Evolutionary conservation across 345 rosid species (phyloP).

Genomic region (Citrus reticulata): DNA sequence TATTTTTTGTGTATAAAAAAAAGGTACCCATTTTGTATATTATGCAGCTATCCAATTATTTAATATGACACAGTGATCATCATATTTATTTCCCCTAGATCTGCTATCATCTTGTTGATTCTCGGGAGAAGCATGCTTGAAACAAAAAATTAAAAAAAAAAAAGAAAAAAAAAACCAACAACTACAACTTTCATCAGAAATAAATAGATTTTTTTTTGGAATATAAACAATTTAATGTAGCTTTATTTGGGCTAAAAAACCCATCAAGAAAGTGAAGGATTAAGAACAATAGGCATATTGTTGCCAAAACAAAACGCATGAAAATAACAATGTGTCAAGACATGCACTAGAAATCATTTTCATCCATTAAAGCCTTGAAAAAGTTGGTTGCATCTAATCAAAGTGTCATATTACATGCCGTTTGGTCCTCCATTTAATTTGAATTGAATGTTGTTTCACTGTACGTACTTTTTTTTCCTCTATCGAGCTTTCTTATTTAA

Average conservation of each 20-base stretch:
- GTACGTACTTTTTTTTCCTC: background rate
- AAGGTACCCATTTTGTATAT: background rate
- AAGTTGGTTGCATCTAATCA: conserved; percentile 24
- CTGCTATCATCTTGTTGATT: background rate
- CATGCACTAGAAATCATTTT: conserved; percentile 4
- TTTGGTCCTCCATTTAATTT: conserved; percentile 2
- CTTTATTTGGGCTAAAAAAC: background rate
- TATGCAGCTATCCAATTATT: background rate
- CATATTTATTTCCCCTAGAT: background rate
- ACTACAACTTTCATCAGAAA: background rate
- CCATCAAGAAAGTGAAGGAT: background rate
- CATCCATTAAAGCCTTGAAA: conserved; percentile 14
- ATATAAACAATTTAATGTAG: background rate
- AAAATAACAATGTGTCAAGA: background rate
- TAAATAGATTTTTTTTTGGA: background rate
- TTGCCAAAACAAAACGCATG: background rate
- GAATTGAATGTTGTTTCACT: background rate
- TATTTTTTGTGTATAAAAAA: background rate
- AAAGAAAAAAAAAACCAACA: background rate
- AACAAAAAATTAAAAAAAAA: background rate
- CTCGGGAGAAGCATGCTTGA: background rate
- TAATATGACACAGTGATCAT: background rate
- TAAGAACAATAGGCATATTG: background rate
- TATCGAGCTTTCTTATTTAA: too few relatives aligned
- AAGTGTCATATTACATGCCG: conserved; percentile 6